Base-by-base conservation (phyloP, 2,329 filamentous ascomycete genomes). In the Fusarium sterilihyphosum region DNA sequence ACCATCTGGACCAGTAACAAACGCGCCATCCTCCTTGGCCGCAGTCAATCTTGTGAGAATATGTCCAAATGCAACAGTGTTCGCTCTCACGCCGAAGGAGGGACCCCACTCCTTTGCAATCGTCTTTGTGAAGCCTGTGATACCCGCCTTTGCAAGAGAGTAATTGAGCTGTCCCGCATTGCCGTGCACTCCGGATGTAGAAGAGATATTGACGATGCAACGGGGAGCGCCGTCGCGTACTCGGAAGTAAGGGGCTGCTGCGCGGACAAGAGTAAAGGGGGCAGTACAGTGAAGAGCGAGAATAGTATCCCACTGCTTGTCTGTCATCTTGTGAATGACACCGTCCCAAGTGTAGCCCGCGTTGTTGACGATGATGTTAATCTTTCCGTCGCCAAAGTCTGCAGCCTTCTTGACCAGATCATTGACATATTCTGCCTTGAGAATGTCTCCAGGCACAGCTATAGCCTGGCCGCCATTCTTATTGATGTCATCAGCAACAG, bases 141-240 rank as follows among this genome's bases (percentile, higher is more conserved):
- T 90, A 52, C 94, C 95, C 7, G 94, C 93, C 86, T 97, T 97
- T 61, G 93, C 95, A 54, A 95, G 86, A 41, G 92, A 89, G 83
- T 97, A 97, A 87, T 97, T 98, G 77, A 92, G 90, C 86, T 97
- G 94, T n/a, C 94, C 94, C 13, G 94, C 93, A 80, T 97, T 97
- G 63, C 95, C 95, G 82, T 97, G 91, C 18, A 96, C 86, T 61
- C 95, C 94, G 38, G 90, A 93, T 3, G 94, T 97, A 61, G 90
- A 93, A 63, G 90, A 93, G 81, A 98, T 94, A 82, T 96, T 97
- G 85, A 97, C 89, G 77, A 97, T 91, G 81, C 89, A 91, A 64
- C 95, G 89, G 10, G 92, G 89, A 81, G 93, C 93, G 78, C 93
- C 92, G 82, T 97, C 95, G 76, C 92, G 93, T 73, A 97, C 93